A percentile compares a stretch with the other conserved stretches of the same genome.
Conservation (phyloP, 2,329 filamentous ascomycete genomes). For the Penicillium sp. region DNA sequence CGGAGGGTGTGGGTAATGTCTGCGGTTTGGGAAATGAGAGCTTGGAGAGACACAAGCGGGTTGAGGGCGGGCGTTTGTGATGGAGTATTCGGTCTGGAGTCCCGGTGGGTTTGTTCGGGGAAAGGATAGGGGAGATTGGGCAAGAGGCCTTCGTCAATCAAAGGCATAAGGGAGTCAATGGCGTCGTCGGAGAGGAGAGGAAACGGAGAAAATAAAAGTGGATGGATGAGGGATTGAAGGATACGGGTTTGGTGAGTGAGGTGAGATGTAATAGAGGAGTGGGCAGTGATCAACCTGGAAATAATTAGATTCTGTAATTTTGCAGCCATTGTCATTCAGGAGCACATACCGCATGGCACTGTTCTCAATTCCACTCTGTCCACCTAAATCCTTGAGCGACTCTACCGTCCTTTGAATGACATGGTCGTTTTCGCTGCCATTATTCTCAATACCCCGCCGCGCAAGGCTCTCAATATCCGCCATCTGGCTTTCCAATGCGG, state of each 20-base stretch:
- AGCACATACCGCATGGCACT: conserved; percentile 52
- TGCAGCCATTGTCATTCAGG: not conserved
- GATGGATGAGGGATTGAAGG: conserved; percentile 58
- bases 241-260: conserved; percentile 61
- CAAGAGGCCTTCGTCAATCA: conserved; percentile 54
- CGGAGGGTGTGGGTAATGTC: conserved; percentile 79
- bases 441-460: conserved; percentile 53
- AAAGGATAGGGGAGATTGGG: conserved; percentile 53
- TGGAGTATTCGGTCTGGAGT: conserved; percentile 31
- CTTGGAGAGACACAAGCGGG: conserved; percentile 64
- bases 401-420: conserved; percentile 55
- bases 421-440: conserved; percentile 51
- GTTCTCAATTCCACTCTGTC: conserved; percentile 57
- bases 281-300: conserved; percentile 56
- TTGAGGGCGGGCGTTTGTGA: conserved; percentile 33
- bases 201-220: conserved; percentile 58
- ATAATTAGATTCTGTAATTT: not conserved
- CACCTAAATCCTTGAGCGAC: conserved; percentile 53
- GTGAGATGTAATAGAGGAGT: conserved; percentile 59
- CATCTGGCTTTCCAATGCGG: conserved; percentile 55
- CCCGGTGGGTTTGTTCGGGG: conserved; percentile 28
- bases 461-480: conserved; percentile 57
- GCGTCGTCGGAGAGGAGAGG: conserved; percentile 53
- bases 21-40: conserved; percentile 67
- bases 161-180: conserved; percentile 58